phyloP scores from a whole-genome alignment of 116 monocot species.

The Phalaenopsis hybrid region DNA sequence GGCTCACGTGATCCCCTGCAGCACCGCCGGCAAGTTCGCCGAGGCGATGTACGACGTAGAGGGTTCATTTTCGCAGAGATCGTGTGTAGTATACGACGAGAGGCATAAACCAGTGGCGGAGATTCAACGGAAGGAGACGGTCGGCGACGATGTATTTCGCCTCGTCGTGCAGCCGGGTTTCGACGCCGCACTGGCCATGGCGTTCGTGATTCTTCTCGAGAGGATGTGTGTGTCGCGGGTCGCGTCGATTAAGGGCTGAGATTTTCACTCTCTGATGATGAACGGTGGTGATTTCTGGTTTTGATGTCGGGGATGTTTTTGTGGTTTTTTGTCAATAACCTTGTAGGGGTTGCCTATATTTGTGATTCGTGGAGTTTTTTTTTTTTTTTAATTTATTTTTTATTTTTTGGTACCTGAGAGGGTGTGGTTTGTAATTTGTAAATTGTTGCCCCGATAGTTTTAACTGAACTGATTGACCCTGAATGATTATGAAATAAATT shows the following conservation, averaged over 20 bases:
- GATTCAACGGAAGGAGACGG: constrained; percentile 47
- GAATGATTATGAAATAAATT: no score
- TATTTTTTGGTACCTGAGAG: no score
- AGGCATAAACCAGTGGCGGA: constrained; percentile 35
- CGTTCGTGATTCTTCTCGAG: constrained; percentile 56
- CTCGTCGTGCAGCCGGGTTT: constrained; percentile 45
- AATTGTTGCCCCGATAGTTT: no score
- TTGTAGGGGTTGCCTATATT: background rate
- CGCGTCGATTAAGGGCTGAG: background rate
- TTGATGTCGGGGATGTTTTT: background rate
- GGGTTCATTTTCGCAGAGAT: constrained; percentile 51
- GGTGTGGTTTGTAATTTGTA: no score
- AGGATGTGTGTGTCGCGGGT: constrained; percentile 40
- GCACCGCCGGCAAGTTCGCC: background rate
- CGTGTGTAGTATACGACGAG: constrained; percentile 45
- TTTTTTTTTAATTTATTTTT: no score
- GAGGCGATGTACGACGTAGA: constrained; percentile 33
- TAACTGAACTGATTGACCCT: no score
- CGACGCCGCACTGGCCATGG: constrained; percentile 50
- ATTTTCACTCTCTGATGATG: background rate
- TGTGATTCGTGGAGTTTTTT: no score
- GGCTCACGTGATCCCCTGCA: constrained; percentile 22
- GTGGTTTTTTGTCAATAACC: background rate
- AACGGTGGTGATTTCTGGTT: background rate
- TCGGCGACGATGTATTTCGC: constrained; percentile 52